Conservation (phyloP, 73 alveolate genomes). For the Vitrella brassicaformis region DNA sequence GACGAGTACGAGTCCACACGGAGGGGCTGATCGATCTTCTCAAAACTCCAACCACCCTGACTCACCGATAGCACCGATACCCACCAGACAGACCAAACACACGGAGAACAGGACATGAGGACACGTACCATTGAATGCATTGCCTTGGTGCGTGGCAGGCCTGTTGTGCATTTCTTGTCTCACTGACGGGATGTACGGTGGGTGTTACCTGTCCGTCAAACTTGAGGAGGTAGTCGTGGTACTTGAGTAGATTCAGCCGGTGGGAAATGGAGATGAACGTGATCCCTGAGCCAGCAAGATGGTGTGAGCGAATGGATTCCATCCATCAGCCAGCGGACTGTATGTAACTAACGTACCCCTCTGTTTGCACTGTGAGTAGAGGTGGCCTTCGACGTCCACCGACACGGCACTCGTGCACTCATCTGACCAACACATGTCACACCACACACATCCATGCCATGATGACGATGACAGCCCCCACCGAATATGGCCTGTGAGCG, state of each 20-base stretch:
- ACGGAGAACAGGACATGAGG: too few species aligned
- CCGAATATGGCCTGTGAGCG: too few species aligned
- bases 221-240: constrained; percentile 67
- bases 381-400: constrained; percentile 66
- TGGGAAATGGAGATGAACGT: constrained; percentile 79
- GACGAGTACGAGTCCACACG: neutral
- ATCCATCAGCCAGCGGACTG: too few species aligned
- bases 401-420: constrained; percentile 82
- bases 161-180: too few species aligned
- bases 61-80: too few species aligned
- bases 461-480: too few species aligned
- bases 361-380: constrained; percentile 22
- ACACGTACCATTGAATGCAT: too few species aligned
- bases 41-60: neutral
- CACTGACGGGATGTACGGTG: constrained; percentile 8
- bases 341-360: neutral
- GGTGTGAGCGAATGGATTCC: too few species aligned
- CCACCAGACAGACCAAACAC: too few species aligned
- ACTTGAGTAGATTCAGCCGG: constrained; percentile 72
- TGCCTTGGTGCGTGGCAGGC: too few species aligned
- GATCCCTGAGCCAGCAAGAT: constrained; percentile 60
- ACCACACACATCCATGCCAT: too few species aligned
- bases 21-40: neutral
- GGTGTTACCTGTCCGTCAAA: constrained; percentile 59
- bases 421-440: constrained; percentile 37